phyloP scores from a whole-genome alignment of 2,329 filamentous ascomycete genomes.

The Penicillium sp. region DNA sequence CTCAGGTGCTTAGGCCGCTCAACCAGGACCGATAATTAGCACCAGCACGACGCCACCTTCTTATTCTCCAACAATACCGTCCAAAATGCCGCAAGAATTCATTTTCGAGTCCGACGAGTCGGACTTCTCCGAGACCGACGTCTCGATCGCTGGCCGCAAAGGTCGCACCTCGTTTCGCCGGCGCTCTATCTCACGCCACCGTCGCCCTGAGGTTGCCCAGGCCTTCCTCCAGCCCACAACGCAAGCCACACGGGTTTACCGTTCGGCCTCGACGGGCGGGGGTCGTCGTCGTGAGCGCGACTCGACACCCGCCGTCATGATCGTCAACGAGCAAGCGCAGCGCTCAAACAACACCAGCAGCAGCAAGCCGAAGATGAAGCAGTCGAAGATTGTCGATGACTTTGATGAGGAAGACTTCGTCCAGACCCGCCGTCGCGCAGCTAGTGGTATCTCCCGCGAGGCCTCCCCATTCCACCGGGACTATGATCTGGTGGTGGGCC shows the following conservation, averaged over 20 bases:
- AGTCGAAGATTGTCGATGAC: constrained; percentile 26
- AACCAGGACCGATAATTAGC: constrained; percentile 1
- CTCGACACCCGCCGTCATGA: constrained; percentile 29
- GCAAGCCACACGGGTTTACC: constrained; percentile 30
- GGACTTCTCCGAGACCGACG: constrained; percentile 41
- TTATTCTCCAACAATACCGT: constrained; percentile 26
- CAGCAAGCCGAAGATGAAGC: constrained; percentile 30
- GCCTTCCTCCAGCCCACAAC: constrained; percentile 29
- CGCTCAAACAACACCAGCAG: constrained; percentile 30
- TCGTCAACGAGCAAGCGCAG: constrained; percentile 40
- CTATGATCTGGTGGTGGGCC: constrained; percentile 38
- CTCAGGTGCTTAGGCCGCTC: not conserved
- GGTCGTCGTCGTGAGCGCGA: constrained; percentile 31
- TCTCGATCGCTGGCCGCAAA: constrained; percentile 34
- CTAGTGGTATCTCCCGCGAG: constrained; percentile 30
- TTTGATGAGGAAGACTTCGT: constrained; percentile 31
- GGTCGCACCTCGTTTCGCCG: constrained; percentile 27
- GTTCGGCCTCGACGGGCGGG: constrained; percentile 42
- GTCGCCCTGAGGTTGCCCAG: constrained; percentile 29
- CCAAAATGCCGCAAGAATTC: constrained; percentile 23
- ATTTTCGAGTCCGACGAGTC: constrained; percentile 31
- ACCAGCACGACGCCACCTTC: constrained; percentile 16
- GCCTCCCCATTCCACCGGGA: constrained; percentile 36
- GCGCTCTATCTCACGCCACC: constrained; percentile 40
- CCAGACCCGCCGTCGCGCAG: constrained; percentile 26